These are phyloP conservation scores for Carnegiea gigantea DNA, from an alignment of 179 eudicot species.

Conservation along the genomic window DNA sequence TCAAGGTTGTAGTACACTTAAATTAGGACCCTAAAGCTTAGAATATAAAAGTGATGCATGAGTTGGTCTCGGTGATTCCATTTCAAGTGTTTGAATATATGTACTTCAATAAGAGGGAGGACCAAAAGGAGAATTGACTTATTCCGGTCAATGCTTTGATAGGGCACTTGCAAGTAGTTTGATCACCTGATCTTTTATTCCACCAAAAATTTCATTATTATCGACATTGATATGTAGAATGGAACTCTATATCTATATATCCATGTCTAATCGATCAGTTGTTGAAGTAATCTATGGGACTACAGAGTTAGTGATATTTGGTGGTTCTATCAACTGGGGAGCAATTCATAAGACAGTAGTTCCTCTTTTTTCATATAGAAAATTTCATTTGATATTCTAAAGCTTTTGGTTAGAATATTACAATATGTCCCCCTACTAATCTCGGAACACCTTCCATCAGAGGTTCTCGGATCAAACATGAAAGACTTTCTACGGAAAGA, in stretches of 20 bases:
- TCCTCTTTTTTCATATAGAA: neutral
- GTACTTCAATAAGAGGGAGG: neutral
- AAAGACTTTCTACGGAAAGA: conserved; percentile 30
- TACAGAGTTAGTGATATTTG: neutral
- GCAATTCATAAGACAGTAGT: neutral
- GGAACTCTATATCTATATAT: neutral
- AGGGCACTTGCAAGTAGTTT: neutral
- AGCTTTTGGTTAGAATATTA: neutral
- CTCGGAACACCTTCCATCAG: conserved; percentile 27
- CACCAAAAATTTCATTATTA: neutral
- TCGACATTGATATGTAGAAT: neutral
- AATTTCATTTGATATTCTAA: neutral
- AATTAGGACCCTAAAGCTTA: neutral
- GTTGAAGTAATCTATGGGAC: neutral
- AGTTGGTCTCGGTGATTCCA: neutral
- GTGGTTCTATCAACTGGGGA: neutral
- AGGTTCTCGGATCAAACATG: conserved; percentile 17
- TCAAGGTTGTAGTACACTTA: neutral
- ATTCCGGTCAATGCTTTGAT: too few relatives aligned
- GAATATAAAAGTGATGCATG: neutral
- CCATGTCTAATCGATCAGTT: neutral
- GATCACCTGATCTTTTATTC: neutral
- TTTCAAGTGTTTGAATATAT: neutral
- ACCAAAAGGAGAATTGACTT: too few relatives aligned
- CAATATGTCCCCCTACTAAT: conserved; percentile 5